Evolutionary conservation across 2,329 filamentous ascomycete genomes (phyloP).

Genomic region (Colletotrichum caudatum): DNA sequence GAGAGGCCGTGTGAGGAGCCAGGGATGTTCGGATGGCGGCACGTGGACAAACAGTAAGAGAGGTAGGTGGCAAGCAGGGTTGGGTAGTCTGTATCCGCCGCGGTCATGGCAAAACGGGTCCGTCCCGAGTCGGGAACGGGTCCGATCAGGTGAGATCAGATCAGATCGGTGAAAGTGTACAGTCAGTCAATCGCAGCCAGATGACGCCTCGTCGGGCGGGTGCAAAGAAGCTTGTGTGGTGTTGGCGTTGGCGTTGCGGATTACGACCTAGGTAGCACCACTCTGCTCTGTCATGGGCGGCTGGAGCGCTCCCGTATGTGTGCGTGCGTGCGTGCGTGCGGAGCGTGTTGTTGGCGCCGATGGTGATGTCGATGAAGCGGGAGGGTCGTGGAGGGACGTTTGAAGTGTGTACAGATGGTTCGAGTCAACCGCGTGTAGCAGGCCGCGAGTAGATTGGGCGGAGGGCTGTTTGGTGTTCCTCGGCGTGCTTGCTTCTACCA

Average conservation of each 20-base stretch:
- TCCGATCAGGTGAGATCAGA: not conserved
- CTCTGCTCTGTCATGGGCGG: not conserved
- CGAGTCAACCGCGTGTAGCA: slow-evolving; percentile 7
- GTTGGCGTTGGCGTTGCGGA: not conserved
- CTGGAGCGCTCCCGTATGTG: not conserved
- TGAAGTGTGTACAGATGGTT: slow-evolving; percentile 2
- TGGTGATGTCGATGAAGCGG: not conserved
- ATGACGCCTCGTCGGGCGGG: slow-evolving; percentile 8
- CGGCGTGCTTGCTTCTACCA: slow-evolving; percentile 15
- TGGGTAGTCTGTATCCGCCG: not conserved
- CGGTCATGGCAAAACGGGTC: not conserved
- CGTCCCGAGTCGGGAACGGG: not conserved
- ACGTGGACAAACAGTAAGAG: slow-evolving; percentile 3
- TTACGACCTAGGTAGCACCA: no score
- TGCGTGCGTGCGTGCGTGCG: not conserved
- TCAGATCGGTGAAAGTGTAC: not conserved
- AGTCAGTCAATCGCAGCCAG: slow-evolving; percentile 2
- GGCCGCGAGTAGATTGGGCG: slow-evolving; percentile 31
- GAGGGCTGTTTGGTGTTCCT: not conserved
- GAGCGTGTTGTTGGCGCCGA: not conserved
- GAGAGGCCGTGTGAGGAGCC: slow-evolving; percentile 16
- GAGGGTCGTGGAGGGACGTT: not conserved
- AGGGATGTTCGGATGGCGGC: slow-evolving; percentile 25
- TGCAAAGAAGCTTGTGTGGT: not conserved
- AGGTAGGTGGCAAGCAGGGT: not conserved